These are phyloP conservation scores for Thozetella sp. DNA, from an alignment of 495 filamentous ascomycete species.

Conservation along the genomic window DNA sequence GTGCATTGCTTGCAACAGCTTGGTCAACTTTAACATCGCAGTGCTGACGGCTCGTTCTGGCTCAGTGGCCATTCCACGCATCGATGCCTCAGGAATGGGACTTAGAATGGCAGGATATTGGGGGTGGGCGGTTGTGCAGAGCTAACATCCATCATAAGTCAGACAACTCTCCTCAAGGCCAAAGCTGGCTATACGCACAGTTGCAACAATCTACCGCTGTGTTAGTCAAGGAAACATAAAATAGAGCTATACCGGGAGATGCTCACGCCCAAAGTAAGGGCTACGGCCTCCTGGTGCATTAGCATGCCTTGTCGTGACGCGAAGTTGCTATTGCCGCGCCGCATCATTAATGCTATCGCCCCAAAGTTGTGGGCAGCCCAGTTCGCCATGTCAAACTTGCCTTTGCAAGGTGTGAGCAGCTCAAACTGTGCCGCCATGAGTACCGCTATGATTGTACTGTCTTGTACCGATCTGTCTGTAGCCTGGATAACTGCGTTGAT, in stretches of 20 bases:
- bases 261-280: background rate
- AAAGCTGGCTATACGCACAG: no score
- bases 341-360: background rate
- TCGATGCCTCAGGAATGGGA: background rate
- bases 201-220: no score
- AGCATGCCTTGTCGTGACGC: background rate
- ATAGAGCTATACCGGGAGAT: background rate
- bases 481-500: background rate
- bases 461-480: background rate
- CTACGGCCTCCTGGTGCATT: background rate
- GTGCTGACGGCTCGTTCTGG: background rate
- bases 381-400: background rate
- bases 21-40: background rate
- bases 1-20: background rate
- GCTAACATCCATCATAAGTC: background rate
- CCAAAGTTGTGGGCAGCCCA: background rate
- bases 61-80: background rate
- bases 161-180: background rate
- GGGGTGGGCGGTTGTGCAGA: background rate
- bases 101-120: background rate
- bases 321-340: background rate
- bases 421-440: background rate
- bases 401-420: background rate
- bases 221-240: background rate
- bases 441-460: background rate